Conservation (phyloP, 345 rosid genomes). For the Citrus reticulata region DNA sequence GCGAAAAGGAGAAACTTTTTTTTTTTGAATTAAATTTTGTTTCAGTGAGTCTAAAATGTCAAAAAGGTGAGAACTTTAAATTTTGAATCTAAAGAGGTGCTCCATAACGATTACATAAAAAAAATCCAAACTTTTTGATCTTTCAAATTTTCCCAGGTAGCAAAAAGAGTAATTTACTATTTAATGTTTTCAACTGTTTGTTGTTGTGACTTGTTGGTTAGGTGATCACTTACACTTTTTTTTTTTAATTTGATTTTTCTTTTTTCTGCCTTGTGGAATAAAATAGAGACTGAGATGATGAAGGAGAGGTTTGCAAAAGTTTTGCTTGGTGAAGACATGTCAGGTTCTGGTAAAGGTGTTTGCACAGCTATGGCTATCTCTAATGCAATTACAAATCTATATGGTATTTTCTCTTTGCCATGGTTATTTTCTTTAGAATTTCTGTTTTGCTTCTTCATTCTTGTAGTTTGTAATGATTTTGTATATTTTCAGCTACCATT, state of each 20-base stretch:
- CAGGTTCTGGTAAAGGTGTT: slow-evolving; percentile 94
- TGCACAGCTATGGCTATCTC: slow-evolving; percentile 86
- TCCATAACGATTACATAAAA: neutral
- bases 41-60: neutral
- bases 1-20: neutral
- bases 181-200: neutral
- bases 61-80: neutral
- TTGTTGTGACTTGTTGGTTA: neutral
- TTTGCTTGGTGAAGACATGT: slow-evolving; percentile 98
- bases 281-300: slow-evolving; percentile 77
- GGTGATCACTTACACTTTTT: neutral
- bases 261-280: neutral
- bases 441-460: neutral
- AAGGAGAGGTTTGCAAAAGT: slow-evolving; percentile 92
- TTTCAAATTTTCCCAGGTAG: neutral
- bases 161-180: neutral
- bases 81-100: neutral
- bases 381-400: slow-evolving; percentile 92
- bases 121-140: slow-evolving; percentile 3
- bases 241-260: neutral
- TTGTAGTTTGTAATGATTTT: neutral
- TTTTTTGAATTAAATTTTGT: too few relatives aligned
- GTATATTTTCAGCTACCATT: slow-evolving; percentile 50
- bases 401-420: slow-evolving; percentile 42
- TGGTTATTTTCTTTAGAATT: neutral